A percentile compares a stretch with the other conserved stretches of the same genome.
Evolutionary conservation across 2,329 filamentous ascomycete species (phyloP).

Genomic region (Aureobasidium lini): DNA sequence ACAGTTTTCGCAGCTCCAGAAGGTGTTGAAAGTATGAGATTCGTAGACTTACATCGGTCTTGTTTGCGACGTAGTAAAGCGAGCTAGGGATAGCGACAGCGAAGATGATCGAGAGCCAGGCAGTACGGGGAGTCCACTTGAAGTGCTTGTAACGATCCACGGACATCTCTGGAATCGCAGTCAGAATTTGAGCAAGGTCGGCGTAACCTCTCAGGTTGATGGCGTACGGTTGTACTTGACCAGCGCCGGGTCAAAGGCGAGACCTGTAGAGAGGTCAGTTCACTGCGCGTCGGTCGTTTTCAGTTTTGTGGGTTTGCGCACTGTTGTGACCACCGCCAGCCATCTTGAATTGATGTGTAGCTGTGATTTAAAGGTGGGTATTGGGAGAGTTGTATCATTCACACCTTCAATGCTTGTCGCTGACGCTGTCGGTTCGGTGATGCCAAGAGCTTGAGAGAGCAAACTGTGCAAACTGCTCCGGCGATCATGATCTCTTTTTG

Average conservation of each 20-base stretch:
- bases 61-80: constrained; percentile 65
- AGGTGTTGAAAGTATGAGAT: neutral
- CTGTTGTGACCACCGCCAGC: constrained; percentile 28
- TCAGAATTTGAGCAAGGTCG: constrained; percentile 12
- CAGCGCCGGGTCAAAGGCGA: constrained; percentile 49
- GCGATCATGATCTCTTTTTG: neutral
- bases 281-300: neutral
- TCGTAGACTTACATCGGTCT: constrained; percentile 67
- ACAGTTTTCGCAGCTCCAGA: neutral
- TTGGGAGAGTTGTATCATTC: neutral
- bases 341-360: constrained; percentile 21
- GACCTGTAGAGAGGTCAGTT: constrained; percentile 29
- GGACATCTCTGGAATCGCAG: constrained; percentile 60
- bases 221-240: constrained; percentile 47
- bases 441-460: neutral
- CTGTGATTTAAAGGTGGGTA: constrained; percentile 1
- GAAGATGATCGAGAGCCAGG: constrained; percentile 71
- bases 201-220: constrained; percentile 25
- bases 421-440: constrained; percentile 1
- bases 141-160: constrained; percentile 89
- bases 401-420: neutral
- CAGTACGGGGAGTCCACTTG: constrained; percentile 81
- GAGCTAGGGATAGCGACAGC: constrained; percentile 63
- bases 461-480: neutral
- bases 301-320: constrained; percentile 17